Percentiles rank a stretch among this genome's conserved stretches.
Evolutionary conservation across 148 eudicot genomes (phyloP).

Genomic region (Fallopia convolvulus): DNA sequence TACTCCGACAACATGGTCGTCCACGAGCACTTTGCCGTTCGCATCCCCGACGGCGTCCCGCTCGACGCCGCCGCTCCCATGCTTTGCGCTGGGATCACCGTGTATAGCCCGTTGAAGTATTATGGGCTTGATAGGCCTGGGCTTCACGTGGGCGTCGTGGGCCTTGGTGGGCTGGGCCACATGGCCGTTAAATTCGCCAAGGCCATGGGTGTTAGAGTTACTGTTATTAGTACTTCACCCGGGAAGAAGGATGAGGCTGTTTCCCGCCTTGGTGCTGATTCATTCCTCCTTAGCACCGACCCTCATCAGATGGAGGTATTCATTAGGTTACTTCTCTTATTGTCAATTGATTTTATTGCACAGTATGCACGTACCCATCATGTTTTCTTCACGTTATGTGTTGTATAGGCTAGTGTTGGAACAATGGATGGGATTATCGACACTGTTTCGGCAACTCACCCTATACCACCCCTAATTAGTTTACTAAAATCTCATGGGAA

Average conservation of each 20-base stretch:
- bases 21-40: conserved; percentile 15
- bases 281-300: conserved; percentile 17
- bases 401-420: conserved; percentile 41
- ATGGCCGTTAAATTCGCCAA: conserved; percentile 27
- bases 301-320: conserved; percentile 17
- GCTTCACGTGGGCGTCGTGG: conserved; percentile 22
- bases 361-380: no score
- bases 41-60: conserved; percentile 15
- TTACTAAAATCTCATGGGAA: conserved; percentile 72
- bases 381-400: neutral
- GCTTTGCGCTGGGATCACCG: conserved; percentile 28
- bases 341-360: no score
- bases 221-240: conserved; percentile 25
- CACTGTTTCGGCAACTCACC: conserved; percentile 77
- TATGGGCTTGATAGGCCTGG: conserved; percentile 18
- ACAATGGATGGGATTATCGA: conserved; percentile 68
- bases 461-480: conserved; percentile 60
- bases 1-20: conserved; percentile 23
- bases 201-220: conserved; percentile 20
- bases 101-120: conserved; percentile 22
- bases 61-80: conserved; percentile 19
- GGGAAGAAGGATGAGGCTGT: conserved; percentile 19
- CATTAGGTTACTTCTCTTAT: no score
- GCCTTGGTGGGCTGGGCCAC: conserved; percentile 30
- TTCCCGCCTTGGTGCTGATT: conserved; percentile 18